Evolutionary conservation across 768 basidiomycete genomes (phyloP).

Genomic region (Trametes villosa): DNA sequence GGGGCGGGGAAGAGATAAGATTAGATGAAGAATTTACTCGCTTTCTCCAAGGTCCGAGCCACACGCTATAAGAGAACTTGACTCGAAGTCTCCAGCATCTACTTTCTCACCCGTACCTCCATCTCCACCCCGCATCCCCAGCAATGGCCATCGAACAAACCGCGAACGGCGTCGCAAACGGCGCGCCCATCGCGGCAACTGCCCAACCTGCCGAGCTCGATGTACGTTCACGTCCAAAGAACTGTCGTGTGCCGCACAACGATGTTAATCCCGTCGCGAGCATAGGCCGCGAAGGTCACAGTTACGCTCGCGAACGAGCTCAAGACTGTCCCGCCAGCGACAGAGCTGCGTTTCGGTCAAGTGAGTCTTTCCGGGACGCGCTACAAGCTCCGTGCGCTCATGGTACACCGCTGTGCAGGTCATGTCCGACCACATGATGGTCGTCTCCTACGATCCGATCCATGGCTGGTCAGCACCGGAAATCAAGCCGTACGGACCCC

Average conservation of each 20-base stretch:
- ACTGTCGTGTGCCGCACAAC: neutral
- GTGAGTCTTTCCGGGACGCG: conserved; percentile 39
- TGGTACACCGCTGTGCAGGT: conserved; percentile 39
- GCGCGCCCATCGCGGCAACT: neutral
- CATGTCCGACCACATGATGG: conserved; percentile 82
- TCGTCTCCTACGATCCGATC: conserved; percentile 61
- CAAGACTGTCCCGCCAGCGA: conserved; percentile 54
- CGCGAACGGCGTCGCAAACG: neutral
- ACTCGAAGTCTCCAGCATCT: conserved; percentile 1
- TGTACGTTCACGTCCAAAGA: neutral
- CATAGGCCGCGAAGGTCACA: conserved; percentile 59
- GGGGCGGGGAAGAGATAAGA: conserved; percentile 1
- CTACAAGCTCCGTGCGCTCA: neutral
- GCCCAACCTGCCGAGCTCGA: conserved; percentile 18
- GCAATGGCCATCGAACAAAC: conserved; percentile 15
- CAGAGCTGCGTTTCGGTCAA: conserved; percentile 60
- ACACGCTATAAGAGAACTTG: neutral
- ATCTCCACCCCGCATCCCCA: too few relatives aligned
- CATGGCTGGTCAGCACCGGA: conserved; percentile 74
- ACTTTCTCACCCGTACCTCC: neutral
- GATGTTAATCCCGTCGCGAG: neutral
- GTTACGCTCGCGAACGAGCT: conserved; percentile 49
- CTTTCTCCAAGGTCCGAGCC: neutral
- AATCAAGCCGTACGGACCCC: conserved; percentile 70
- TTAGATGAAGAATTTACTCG: conserved; percentile 13